Evolutionary conservation across 345 rosid species (phyloP).

Genomic region (Capsella bursapastoris): DNA sequence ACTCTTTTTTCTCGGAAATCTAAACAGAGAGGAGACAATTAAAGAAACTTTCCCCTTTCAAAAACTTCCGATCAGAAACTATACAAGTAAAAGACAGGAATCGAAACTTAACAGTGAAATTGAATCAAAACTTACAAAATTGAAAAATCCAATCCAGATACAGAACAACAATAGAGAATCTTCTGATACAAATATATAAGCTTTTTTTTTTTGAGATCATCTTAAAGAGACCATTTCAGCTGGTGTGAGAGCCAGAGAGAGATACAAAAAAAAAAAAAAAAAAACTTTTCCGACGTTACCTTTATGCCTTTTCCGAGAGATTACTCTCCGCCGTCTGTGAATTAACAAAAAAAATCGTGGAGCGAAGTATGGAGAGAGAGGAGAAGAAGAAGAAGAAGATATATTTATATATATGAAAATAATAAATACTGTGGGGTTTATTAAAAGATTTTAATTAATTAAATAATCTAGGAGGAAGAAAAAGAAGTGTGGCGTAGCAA

Average conservation of each 20-base stretch:
- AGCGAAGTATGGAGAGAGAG: slow-evolving; percentile 12
- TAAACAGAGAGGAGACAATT: slow-evolving; percentile 14
- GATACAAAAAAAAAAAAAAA: background rate
- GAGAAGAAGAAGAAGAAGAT: background rate
- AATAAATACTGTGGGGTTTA: slow-evolving; percentile 16
- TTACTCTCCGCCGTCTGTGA: slow-evolving; percentile 40
- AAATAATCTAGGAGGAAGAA: background rate
- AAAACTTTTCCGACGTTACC: slow-evolving; percentile 34
- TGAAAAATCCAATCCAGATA: slow-evolving; percentile 22
- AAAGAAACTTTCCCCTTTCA: background rate
- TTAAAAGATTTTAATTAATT: slow-evolving; percentile 1
- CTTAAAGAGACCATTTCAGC: background rate
- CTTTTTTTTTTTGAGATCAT: slow-evolving; percentile 9
- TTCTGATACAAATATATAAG: slow-evolving; percentile 8
- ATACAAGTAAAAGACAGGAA: slow-evolving; percentile 1
- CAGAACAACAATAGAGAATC: slow-evolving; percentile 11
- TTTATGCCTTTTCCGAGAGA: slow-evolving; percentile 27
- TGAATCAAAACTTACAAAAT: background rate
- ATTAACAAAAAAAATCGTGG: slow-evolving; percentile 35
- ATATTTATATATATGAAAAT: background rate
- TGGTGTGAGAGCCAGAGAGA: background rate
- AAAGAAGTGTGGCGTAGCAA: slow-evolving; percentile 38
- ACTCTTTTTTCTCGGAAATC: slow-evolving; percentile 8
- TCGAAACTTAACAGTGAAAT: slow-evolving; percentile 5
- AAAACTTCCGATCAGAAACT: slow-evolving; percentile 17